Conservation (phyloP, 371 early-diverging fungal species). For the Apophysomyces sp. region DNA sequence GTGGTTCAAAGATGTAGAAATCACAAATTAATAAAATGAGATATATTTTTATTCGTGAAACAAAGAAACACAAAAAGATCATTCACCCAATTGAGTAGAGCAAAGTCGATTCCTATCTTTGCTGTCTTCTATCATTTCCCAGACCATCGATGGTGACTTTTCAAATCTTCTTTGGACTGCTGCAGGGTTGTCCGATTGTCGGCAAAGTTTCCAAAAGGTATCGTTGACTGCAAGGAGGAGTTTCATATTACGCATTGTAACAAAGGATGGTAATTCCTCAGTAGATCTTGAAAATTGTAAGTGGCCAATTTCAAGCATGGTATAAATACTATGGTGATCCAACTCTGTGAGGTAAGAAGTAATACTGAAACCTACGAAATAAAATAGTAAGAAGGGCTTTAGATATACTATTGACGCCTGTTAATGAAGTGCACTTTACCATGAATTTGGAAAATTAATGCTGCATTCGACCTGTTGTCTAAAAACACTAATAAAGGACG, state of each 20-base stretch:
- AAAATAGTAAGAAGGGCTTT: no score
- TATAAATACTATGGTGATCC: constrained; percentile 1
- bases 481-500: no score
- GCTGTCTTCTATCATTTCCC: constrained; percentile 3
- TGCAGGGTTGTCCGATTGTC: constrained; percentile 1
- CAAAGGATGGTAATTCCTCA: constrained; percentile 1
- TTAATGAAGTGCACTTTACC: no score
- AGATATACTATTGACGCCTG: no score
- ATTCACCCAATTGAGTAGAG: constrained; percentile 1
- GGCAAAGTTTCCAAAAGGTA: not conserved
- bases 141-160: not conserved
- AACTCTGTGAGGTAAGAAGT: constrained; percentile 1
- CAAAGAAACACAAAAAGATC: not conserved
- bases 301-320: constrained; percentile 3
- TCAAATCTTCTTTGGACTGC: not conserved
- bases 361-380: not conserved
- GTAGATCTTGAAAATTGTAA: not conserved
- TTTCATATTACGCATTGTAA: not conserved
- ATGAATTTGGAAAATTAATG: no score
- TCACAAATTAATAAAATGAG: no score
- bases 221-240: not conserved
- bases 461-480: no score
- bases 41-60: not conserved
- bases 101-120: not conserved
- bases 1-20: not conserved